Evolutionary conservation across 345 rosid species (phyloP), one percentile per base, ranked within the genome.

Genomic region (Arabidopsis arenosa): DNA sequence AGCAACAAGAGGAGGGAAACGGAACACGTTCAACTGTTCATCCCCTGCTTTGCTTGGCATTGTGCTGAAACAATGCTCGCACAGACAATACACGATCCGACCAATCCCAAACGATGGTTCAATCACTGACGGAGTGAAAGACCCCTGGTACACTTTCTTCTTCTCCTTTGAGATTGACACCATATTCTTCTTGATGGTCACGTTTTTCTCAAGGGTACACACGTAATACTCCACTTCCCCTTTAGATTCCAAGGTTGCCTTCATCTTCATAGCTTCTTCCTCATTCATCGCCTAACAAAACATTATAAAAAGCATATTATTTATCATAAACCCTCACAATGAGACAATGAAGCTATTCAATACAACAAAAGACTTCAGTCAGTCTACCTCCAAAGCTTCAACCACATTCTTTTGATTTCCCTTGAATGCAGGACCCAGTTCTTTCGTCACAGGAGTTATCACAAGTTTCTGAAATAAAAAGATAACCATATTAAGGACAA

Each of bases 31-130:
- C 67, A 90, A 26, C 68, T 86, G 97, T 60, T 92, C 97, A 60
- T 95, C 97, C 47, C 96, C 97, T 33, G 93, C 88, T 78, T 95
- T 92, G 85, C 93, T 89, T 6, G 97, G 86, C 79, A 97, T 89
- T 28, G 81, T 88, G 80, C 89, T 90, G 84, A 89, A 95, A 53
- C 91, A 89, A 74, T 95, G 99, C 83, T 95, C 96, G 36, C 68
- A 95, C 26, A 95, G 89, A 76, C 99, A 95, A 35, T 90, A 92
- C 67, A 95, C 89, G 55, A 95, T 95, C 48, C 99, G 86, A 15
- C 99, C 99, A 76, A 95, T 89, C 58, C 97, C 97, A 51, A 95
- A 95, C 0, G 97, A 95, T 41, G 99, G 99, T 55, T 90, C 99
- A 56, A 95, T 89, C 63, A 95, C 97, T 14, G 93, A 95, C 2